A percentile compares a stretch with the other conserved stretches of the same genome.
Evolutionary conservation across 2,329 filamentous ascomycete species (phyloP).

Genomic region (Exophiala lecanii-corni): DNA sequence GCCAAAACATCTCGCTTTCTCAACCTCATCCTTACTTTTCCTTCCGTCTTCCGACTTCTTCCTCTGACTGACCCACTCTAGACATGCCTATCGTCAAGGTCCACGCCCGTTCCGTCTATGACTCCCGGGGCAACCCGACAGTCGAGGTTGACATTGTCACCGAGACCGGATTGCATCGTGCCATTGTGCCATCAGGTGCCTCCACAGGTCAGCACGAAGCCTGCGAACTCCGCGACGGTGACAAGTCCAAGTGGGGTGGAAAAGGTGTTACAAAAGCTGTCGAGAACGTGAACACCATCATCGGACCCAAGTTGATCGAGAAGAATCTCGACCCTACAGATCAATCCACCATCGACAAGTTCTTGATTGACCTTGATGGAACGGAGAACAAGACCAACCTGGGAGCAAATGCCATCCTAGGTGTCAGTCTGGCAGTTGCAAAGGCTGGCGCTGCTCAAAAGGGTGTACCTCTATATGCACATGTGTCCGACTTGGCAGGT

Average conservation of each 20-base stretch:
- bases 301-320: constrained; percentile 77
- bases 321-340: constrained; percentile 80
- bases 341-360: constrained; percentile 76
- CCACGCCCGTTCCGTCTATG: constrained; percentile 92
- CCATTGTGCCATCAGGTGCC: constrained; percentile 94
- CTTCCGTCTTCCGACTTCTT: constrained; percentile 11
- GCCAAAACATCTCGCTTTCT: constrained; percentile 5
- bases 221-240: constrained; percentile 83
- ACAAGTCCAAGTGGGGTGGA: constrained; percentile 79
- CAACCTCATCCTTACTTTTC: constrained; percentile 1
- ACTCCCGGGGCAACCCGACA: constrained; percentile 97
- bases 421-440: constrained; percentile 59
- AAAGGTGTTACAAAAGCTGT: constrained; percentile 86
- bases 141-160: constrained; percentile 97
- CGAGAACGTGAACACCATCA: constrained; percentile 75
- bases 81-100: constrained; percentile 84
- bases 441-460: constrained; percentile 89
- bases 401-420: constrained; percentile 58
- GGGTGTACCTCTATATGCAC: constrained; percentile 79
- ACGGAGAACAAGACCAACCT: constrained; percentile 56
- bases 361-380: constrained; percentile 76
- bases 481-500: constrained; percentile 80
- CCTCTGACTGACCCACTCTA: constrained; percentile 19
- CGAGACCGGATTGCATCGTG: constrained; percentile 92
- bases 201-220: constrained; percentile 92